Conservation (phyloP, 495 filamentous ascomycete species). For the Hypomontagnella monticulosa region DNA sequence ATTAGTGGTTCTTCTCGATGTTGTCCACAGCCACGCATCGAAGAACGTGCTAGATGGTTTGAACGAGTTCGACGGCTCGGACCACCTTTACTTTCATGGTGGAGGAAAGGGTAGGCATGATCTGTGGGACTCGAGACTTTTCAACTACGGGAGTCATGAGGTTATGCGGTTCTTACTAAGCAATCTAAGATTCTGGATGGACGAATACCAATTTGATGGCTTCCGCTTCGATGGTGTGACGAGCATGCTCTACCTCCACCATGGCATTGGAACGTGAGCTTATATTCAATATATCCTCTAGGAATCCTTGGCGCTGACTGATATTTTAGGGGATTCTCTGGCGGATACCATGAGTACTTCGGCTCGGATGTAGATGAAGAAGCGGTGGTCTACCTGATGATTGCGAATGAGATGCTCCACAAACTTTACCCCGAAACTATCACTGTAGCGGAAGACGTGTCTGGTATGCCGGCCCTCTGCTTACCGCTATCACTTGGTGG, state of each 20-base stretch:
- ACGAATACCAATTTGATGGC: slow-evolving; percentile 95
- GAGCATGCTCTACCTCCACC: slow-evolving; percentile 95
- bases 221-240: slow-evolving; percentile 99
- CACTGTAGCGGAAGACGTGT: slow-evolving; percentile 96
- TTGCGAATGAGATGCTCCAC: slow-evolving; percentile 97
- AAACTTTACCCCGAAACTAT: slow-evolving; percentile 83
- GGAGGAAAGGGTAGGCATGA: slow-evolving; percentile 86
- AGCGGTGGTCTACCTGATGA: slow-evolving; percentile 92
- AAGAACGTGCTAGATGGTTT: slow-evolving; percentile 96
- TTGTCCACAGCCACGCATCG: slow-evolving; percentile 96
- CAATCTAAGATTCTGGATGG: slow-evolving; percentile 99
- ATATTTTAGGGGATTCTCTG: slow-evolving; percentile 83
- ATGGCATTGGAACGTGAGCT: slow-evolving; percentile 97
- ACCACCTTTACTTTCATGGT: slow-evolving; percentile 94
- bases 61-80: slow-evolving; percentile 93
- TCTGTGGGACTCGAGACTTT: slow-evolving; percentile 93
- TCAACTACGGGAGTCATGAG: slow-evolving; percentile 97
- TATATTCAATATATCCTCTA: neutral
- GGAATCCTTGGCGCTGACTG: slow-evolving; percentile 5
- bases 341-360: slow-evolving; percentile 99
- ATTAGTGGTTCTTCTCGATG: slow-evolving; percentile 90
- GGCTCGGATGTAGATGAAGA: slow-evolving; percentile 92
- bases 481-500: slow-evolving; percentile 85
- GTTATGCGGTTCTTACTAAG: slow-evolving; percentile 93
- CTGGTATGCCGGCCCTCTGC: slow-evolving; percentile 96